Conservation (phyloP, 495 filamentous ascomycete species). For the Halenospora varia region DNA sequence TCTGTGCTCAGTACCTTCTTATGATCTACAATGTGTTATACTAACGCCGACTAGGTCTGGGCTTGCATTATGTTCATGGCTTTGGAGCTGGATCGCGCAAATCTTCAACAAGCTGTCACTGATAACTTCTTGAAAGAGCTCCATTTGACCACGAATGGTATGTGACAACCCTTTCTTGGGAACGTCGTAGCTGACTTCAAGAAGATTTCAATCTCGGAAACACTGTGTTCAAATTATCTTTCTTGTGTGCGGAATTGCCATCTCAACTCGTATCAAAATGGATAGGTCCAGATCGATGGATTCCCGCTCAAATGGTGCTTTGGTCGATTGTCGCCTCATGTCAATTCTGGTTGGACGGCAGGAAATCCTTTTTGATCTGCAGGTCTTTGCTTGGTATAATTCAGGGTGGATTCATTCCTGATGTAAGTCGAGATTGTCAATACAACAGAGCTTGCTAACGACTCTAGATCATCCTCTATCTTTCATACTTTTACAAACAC, state of each 20-base stretch:
- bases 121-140: conserved; percentile 62
- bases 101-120: conserved; percentile 53
- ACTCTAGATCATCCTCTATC: conserved; percentile 54
- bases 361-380: conserved; percentile 57
- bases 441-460: neutral
- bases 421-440: conserved; percentile 20
- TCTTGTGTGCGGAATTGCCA: conserved; percentile 68
- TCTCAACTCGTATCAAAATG: conserved; percentile 72
- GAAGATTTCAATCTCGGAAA: conserved; percentile 70
- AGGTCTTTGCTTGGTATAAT: conserved; percentile 67
- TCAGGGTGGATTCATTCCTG: conserved; percentile 68
- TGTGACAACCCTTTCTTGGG: neutral
- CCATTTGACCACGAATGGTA: conserved; percentile 61
- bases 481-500: conserved; percentile 76
- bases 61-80: conserved; percentile 81
- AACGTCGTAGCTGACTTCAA: neutral
- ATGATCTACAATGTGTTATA: conserved; percentile 28
- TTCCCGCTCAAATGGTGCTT: conserved; percentile 74
- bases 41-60: conserved; percentile 38
- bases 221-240: conserved; percentile 66
- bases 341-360: conserved; percentile 62
- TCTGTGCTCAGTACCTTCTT: neutral
- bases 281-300: conserved; percentile 81
- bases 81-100: conserved; percentile 75
- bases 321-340: conserved; percentile 72